These are phyloP conservation scores for Lachnellula suecica DNA, from an alignment of 2,329 filamentous ascomycete genomes.

Conservation along the genomic window DNA sequence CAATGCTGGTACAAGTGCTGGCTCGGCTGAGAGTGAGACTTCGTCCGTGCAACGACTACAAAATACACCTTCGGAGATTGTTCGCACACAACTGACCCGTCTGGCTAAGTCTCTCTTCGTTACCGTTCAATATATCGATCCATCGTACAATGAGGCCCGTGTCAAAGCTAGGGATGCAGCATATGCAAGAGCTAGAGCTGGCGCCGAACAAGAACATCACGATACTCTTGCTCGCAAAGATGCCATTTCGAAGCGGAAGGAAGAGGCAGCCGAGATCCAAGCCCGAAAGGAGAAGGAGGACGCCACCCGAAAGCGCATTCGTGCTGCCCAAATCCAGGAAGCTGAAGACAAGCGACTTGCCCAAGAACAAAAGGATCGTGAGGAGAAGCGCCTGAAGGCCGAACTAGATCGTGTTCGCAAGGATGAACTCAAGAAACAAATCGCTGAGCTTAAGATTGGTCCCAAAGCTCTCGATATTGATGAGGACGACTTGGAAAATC, in stretches of 20 bases:
- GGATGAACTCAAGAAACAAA: conserved; percentile 90
- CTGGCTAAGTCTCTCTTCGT: conserved; percentile 88
- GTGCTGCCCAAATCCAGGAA: conserved; percentile 84
- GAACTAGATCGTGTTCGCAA: conserved; percentile 88
- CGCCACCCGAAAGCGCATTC: conserved; percentile 80
- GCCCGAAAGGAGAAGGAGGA: conserved; percentile 91
- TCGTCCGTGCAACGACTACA: conserved; percentile 91
- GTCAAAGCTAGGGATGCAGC: conserved; percentile 77
- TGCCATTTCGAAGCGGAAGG: conserved; percentile 94
- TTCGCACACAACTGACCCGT: conserved; percentile 89
- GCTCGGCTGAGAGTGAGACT: conserved; percentile 82
- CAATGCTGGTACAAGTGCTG: conserved; percentile 78
- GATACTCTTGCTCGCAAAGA: conserved; percentile 84
- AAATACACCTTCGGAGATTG: conserved; percentile 96
- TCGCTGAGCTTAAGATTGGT: conserved; percentile 86
- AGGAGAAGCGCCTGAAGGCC: conserved; percentile 79
- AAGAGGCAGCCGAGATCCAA: conserved; percentile 84
- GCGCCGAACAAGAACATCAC: conserved; percentile 87
- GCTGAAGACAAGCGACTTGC: conserved; percentile 85
- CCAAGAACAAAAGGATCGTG: conserved; percentile 90
- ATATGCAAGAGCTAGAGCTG: conserved; percentile 77
- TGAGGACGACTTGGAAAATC: conserved; percentile 76
- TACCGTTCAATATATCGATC: conserved; percentile 94
- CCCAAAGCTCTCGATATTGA: conserved; percentile 76
- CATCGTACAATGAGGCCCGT: conserved; percentile 80